phyloP scores from a whole-genome alignment of 1,284 basidiomycete species.

The Trametes versicolor region DNA sequence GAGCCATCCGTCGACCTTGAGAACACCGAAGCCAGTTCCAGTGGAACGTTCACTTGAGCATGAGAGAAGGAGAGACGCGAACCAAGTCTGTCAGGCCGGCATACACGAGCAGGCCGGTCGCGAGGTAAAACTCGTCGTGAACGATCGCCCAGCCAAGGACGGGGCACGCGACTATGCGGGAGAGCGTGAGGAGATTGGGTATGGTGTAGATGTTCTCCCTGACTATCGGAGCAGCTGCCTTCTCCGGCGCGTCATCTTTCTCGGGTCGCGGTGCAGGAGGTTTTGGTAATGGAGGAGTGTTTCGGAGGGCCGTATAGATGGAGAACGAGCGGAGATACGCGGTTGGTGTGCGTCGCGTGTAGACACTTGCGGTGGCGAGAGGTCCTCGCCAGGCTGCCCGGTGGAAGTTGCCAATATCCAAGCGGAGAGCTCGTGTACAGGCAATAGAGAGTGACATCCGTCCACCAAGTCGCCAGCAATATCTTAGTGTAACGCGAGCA shows the following conservation, averaged over 20 bases:
- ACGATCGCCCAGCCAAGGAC: conserved; percentile 93
- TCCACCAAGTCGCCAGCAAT: too few species aligned
- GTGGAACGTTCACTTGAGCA: conserved; percentile 14
- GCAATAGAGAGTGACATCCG: neutral
- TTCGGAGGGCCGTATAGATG: neutral
- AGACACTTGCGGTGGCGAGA: neutral
- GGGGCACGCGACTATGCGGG: conserved; percentile 90
- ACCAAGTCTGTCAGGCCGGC: conserved; percentile 94
- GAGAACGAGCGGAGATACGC: conserved; percentile 5
- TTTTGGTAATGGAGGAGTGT: neutral
- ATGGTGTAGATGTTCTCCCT: conserved; percentile 95
- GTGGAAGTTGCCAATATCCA: neutral
- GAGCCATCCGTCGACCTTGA: conserved; percentile 89
- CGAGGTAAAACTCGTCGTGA: conserved; percentile 82
- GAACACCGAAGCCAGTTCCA: conserved; percentile 29
- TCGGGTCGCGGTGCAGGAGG: neutral
- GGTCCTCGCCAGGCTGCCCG: neutral
- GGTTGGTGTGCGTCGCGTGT: neutral
- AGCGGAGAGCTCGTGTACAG: neutral
- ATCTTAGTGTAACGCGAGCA: too few species aligned
- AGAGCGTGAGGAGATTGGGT: conserved; percentile 91
- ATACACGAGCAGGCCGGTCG: conserved; percentile 86
- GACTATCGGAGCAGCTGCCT: conserved; percentile 36
- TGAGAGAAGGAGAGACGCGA: conserved; percentile 43
- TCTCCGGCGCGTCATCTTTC: neutral